These are phyloP conservation scores for Erigeron canadensis DNA, from an alignment of 129 eudicot genomes.

Conservation along the genomic window DNA sequence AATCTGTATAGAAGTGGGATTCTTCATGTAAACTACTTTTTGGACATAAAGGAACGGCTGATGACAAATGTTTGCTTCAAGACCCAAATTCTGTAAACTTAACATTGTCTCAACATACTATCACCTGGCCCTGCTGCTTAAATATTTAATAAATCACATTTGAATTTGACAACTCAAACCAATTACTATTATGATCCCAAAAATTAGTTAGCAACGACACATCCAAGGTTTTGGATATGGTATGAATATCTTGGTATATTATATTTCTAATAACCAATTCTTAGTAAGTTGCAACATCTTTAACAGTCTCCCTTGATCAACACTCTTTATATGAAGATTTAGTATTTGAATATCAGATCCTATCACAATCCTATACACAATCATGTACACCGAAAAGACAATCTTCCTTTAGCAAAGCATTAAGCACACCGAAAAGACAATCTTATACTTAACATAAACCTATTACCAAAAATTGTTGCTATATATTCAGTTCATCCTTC, in stretches of 20 bases:
- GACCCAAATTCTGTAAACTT: too few species aligned
- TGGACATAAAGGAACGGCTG: too few species aligned
- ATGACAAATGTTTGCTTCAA: too few species aligned
- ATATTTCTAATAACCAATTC: neutral
- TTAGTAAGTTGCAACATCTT: neutral
- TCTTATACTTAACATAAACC: conserved; percentile 21
- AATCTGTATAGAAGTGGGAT: too few species aligned
- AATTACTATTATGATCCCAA: too few species aligned
- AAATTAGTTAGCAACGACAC: too few species aligned
- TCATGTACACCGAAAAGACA: conserved; percentile 2
- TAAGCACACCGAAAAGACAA: neutral
- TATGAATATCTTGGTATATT: neutral
- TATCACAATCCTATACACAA: neutral
- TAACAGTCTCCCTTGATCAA: neutral
- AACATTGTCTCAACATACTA: too few species aligned
- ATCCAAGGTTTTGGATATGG: too few species aligned
- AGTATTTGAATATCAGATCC: neutral
- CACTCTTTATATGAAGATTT: neutral
- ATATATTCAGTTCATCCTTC: conserved; percentile 67
- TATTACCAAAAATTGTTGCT: conserved; percentile 14
- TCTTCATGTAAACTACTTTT: too few species aligned
- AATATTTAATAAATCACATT: too few species aligned
- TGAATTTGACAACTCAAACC: too few species aligned
- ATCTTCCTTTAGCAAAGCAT: neutral
- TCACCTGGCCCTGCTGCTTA: too few species aligned